phyloP scores from a whole-genome alignment of 192 early-diverging fungal species.

The Rhizophagus sp. region DNA sequence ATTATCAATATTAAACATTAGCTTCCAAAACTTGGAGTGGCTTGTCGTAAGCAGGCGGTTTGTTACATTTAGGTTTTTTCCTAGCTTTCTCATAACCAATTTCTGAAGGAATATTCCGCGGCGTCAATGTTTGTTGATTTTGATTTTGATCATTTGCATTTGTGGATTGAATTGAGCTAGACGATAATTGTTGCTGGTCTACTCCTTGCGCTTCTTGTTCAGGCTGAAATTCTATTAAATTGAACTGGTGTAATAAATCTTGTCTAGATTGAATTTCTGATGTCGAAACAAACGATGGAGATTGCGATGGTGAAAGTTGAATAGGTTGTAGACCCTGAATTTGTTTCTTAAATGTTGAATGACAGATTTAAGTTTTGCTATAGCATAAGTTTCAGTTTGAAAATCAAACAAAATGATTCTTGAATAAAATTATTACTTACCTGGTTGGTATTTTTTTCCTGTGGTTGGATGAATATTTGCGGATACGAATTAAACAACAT shows the following conservation, averaged over 20 bases:
- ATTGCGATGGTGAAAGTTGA: not conserved
- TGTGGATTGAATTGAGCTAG: not conserved
- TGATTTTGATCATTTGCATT: not conserved
- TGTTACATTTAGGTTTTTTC: not conserved
- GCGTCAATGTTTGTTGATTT: not conserved
- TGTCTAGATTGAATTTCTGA: not conserved
- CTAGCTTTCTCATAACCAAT: not conserved
- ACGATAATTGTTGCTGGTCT: not conserved
- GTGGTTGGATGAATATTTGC: not conserved
- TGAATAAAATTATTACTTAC: not conserved
- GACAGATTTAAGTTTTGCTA: no score
- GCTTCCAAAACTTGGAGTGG: not conserved
- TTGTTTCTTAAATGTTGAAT: no score
- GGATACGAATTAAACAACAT: not conserved
- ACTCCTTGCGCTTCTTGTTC: no score
- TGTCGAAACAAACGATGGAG: not conserved
- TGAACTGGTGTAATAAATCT: not conserved
- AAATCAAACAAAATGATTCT: no score
- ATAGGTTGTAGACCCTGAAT: no score
- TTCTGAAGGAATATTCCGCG: not conserved
- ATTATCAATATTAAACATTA: not conserved
- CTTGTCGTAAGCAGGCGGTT: not conserved
- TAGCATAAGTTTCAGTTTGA: no score
- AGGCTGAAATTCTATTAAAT: no score
- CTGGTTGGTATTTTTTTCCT: not conserved